phyloP scores from a whole-genome alignment of 441 rosid genomes.

The Bocquillonia castaneifolia region DNA sequence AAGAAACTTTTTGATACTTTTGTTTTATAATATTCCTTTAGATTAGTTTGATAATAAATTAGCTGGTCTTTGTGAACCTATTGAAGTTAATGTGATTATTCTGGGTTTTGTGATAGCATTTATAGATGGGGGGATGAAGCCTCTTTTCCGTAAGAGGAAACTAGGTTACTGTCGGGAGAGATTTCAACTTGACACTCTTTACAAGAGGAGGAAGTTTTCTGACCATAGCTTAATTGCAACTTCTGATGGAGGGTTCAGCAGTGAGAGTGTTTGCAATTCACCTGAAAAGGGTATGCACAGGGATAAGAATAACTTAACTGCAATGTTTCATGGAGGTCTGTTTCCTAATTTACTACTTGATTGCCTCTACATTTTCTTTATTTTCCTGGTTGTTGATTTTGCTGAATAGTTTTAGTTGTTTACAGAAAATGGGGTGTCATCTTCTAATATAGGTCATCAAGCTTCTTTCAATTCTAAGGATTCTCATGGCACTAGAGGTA shows the following conservation, averaged over 20 bases:
- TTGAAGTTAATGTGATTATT: conserved; percentile 1
- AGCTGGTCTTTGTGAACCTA: neutral
- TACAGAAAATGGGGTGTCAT: conserved; percentile 41
- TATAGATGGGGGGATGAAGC: conserved; percentile 41
- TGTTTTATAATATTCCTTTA: conserved; percentile 12
- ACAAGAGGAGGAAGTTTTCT: conserved; percentile 48
- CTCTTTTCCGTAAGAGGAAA: conserved; percentile 30
- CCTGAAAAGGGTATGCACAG: conserved; percentile 26
- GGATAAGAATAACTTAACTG: conserved; percentile 28
- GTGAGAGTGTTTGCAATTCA: conserved; percentile 60
- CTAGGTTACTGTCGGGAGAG: conserved; percentile 30
- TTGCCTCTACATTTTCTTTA: conserved; percentile 9
- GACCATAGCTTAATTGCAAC: conserved; percentile 27
- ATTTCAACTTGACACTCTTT: conserved; percentile 33
- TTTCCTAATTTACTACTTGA: conserved; percentile 14
- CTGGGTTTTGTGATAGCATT: conserved; percentile 15
- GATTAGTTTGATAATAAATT: neutral
- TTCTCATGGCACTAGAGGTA: conserved; percentile 40
- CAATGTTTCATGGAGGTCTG: conserved; percentile 40
- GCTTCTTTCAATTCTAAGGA: conserved; percentile 32
- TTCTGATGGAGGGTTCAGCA: conserved; percentile 38
- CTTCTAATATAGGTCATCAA: conserved; percentile 32
- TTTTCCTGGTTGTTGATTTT: conserved; percentile 4
- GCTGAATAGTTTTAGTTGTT: conserved; percentile 10
- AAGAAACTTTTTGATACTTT: conserved; percentile 20